Base-by-base conservation (phyloP, 495 filamentous ascomycete species). In the Geopyxis carbonaria region DNA sequence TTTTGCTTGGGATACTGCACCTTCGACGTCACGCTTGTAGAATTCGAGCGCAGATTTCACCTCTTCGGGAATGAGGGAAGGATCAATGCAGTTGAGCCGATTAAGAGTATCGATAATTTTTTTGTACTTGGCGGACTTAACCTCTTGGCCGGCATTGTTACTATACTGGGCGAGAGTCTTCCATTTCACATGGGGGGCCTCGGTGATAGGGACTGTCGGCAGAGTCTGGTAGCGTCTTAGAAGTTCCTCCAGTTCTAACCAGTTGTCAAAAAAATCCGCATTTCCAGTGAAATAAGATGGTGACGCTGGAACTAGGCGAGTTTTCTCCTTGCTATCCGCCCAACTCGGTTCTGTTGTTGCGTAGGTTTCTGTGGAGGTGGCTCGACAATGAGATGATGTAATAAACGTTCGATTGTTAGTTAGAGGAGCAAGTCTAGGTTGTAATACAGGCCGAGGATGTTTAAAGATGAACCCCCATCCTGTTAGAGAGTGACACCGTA, bases 281-380 rank as follows among this genome's bases (percentile, higher is more conserved):
- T 70, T 77, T 22, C 75, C 77, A 45, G 83, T 86, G 67, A 95
- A 99, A 62, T 95, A 99, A 32, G 86, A 83, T 2, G 81, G 78
- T 5, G 89, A 93, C 0, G 69, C 66, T 13, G 89, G 89, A 24
- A 92, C 63, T 19, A 91, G 63, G 38, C 89, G 80, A 41, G 80
- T 73, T 34, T 55, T 18, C 13, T 20, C 14, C 32, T 37, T 30
- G 35, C 23, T 22, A 39, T 56, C 41, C 34, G 24, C 40, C 27
- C 21, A 46, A 25, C 42, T 43, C 16, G 42, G 31, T 31, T 39
- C n/a, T n/a, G n/a, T n/a, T n/a, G n/a, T n/a, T n/a, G n/a, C n/a
- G n/a, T n/a, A n/a, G n/a, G n/a, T n/a, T n/a, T n/a, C n/a, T n/a
- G n/a, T n/a, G n/a, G n/a, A n/a, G n/a, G n/a, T n/a, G n/a, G n/a